Evolutionary conservation across 1,284 basidiomycete species (phyloP), one percentile per base, ranked within the genome.

Genomic region (Cryptococcus wingfieldii): DNA sequence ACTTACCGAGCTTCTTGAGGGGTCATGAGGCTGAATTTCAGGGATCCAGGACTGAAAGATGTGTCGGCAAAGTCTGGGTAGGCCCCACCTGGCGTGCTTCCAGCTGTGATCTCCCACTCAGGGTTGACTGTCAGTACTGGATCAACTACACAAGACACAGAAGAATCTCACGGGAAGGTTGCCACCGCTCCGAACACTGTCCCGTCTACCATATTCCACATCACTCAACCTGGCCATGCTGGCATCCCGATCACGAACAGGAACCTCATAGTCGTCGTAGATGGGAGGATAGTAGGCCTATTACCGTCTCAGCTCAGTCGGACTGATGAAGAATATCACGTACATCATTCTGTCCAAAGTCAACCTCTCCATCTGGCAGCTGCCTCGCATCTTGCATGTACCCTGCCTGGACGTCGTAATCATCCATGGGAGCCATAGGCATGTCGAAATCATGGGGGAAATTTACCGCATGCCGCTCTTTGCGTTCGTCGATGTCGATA

Each of bases 11-110:
- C 47, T 47, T 74, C 71, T 54, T 60, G 66, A 5, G 68, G 69
- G 1, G 72, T 71, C 66, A 74, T 68, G 44, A 62, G 38, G 52
- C 69, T 74, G 18, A 71, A 52, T 19, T 58, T 57, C 1, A 58
- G 59, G 37, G 50, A 61, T 9, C 53, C 53, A 2, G 65, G 60
- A 0, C 67, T 61, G 51, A 65, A 60, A 49, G 60, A 54, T 0
- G 55, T 56, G 46, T 65, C 58, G 9, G 51, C 38, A 2, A 50
- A 18, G 42, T 53, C 52, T 39, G 44, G n/a, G 44, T 56, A 61
- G 31, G 49, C 64, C 60, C 10, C 19, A 59, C 54, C 56, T 39
- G 58, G 60, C 27, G 58, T 56, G 28, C 39, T 43, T 47, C 51
- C 49, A 5, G 16, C 46, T n/a, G 16, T 12, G 7, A 58, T 55